Percentiles rank a stretch among this genome's conserved stretches.
These are phyloP conservation scores for Suillus paluster DNA, from an alignment of 768 basidiomycete genomes.

Conservation along the genomic window DNA sequence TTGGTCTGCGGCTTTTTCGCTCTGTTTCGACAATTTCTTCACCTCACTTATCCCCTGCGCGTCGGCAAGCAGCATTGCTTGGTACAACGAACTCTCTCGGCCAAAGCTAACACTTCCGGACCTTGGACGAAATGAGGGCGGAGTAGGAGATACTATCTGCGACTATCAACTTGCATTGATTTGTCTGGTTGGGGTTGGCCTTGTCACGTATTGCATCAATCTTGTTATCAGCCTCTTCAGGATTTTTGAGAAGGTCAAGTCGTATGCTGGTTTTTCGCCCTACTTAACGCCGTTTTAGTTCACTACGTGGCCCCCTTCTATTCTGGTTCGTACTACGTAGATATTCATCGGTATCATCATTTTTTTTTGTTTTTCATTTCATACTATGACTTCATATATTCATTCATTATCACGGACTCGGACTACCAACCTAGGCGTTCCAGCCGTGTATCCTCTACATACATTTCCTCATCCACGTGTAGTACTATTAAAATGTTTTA, in stretches of 20 bases:
- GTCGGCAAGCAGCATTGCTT: conserved; percentile 57
- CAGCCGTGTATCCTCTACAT: neutral
- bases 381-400: neutral
- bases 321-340: neutral
- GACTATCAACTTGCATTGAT: conserved; percentile 78
- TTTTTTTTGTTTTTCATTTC: neutral
- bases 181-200: conserved; percentile 74
- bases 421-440: neutral
- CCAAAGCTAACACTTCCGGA: conserved; percentile 28
- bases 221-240: conserved; percentile 84
- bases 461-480: neutral
- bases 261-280: conserved; percentile 49
- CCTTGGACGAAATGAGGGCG: conserved; percentile 47
- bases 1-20: conserved; percentile 90
- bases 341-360: neutral
- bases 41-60: conserved; percentile 84
- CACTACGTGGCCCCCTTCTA: neutral
- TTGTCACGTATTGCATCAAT: conserved; percentile 82
- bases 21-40: conserved; percentile 92
- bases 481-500: too few species aligned
- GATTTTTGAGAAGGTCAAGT: conserved; percentile 90
- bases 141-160: conserved; percentile 65
- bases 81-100: conserved; percentile 75
- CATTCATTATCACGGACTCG: neutral
- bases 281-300: neutral